Evolutionary conservation across 805 yeast species (phyloP), one percentile per base, ranked within the genome.

Genomic region (Schizosaccharomyces octosporus): DNA sequence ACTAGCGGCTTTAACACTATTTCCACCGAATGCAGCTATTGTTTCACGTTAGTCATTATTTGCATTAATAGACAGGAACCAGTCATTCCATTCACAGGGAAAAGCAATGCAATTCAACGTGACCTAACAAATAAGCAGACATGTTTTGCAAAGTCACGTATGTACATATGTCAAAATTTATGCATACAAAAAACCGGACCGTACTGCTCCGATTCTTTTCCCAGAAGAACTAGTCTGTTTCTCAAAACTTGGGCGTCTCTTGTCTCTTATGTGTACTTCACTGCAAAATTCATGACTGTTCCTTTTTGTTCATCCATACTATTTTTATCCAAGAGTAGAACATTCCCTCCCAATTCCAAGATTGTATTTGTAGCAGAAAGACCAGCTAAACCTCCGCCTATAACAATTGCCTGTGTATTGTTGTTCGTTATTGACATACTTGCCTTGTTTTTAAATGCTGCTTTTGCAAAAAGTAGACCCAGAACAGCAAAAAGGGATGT

Each of bases 321-420:
- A 65, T 79, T 82, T 67, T 81, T 81, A 66, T 81, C 85, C 48
- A 81, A 66, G 6, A 81, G 67, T 1, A 77, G 71, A 31, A 81
- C 78, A 66, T 78, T 78, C 55, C 78, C 75, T 0, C 84, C 85
- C 54, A 79, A 72, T 60, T 75, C 70, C 65, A 76, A 74, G 3
- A 78, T 75, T 66, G 80, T 81, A 67, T 79, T 82, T 0, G 83
- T 82, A 17, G 84, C 82, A 7, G 81, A 73, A 31, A 81, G 73
- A 4, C 85, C 85, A 4, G 85, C 81, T 43, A 81, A 71, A 0
- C 85, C 85, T 5, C 83, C 83, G 4, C 85, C 85, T 48, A 81
- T 83, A 21, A 81, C 72, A 41, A 81, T 74, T 7, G 80, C 68
- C 63, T 66, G 64, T 24, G 39, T 63, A 61, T 19, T 63, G 15